A percentile compares a stretch with the other conserved stretches of the same genome.
phyloP scores from a whole-genome alignment of 106 monocot species.

The Amphibolis antarctica region DNA sequence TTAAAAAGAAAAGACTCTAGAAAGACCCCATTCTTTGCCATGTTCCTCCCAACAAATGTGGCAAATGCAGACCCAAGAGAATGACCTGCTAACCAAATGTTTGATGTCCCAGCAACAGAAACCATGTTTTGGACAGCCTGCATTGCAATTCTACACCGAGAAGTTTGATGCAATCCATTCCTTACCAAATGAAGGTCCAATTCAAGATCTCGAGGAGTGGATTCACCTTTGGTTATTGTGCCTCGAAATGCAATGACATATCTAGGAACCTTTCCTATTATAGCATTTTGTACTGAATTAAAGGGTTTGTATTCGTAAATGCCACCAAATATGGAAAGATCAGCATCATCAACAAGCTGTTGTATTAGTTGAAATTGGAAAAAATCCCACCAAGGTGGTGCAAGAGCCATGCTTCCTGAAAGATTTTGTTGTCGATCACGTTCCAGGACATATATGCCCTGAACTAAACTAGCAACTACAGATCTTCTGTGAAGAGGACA shows the following conservation, averaged over 20 bases:
- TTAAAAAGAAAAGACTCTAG: conserved; percentile 80
- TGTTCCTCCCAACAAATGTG: conserved; percentile 63
- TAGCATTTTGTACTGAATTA: conserved; percentile 13
- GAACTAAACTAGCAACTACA: conserved; percentile 78
- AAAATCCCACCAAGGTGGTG: conserved; percentile 84
- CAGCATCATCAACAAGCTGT: conserved; percentile 75
- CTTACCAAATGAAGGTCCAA: conserved; percentile 62
- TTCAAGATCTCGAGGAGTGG: no score
- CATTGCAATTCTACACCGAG: conserved; percentile 58
- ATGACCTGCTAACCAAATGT: conserved; percentile 86
- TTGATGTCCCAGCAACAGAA: conserved; percentile 30
- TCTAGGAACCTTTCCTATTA: conserved; percentile 27
- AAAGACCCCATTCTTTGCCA: conserved; percentile 45
- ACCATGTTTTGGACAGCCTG: conserved; percentile 62
- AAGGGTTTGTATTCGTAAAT: conserved; percentile 47
- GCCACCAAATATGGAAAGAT: conserved; percentile 78
- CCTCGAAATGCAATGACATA: conserved; percentile 85
- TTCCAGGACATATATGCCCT: conserved; percentile 70
- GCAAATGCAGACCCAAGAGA: conserved; percentile 83
- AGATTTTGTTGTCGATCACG: conserved; percentile 62
- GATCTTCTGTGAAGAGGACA: conserved; percentile 49
- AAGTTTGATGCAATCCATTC: conserved; percentile 57
- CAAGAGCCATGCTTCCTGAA: conserved; percentile 35
- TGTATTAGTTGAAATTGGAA: conserved; percentile 62
- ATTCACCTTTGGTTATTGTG: conserved; percentile 54